These are phyloP conservation scores for Leccinum pallidistipes DNA, from an alignment of 1,284 basidiomycete species.

Conservation along the genomic window DNA sequence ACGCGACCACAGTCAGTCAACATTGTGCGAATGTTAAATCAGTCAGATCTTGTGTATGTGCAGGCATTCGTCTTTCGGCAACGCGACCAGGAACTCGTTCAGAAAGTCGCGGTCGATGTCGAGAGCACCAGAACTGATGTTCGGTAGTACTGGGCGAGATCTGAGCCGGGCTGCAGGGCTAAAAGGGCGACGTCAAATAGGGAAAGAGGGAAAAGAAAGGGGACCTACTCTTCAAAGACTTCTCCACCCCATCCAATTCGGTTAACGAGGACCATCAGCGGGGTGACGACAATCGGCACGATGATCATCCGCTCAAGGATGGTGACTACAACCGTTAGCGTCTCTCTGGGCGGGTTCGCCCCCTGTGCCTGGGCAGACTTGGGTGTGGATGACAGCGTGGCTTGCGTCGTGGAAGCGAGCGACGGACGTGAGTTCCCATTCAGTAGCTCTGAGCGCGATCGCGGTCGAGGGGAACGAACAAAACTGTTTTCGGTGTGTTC, in stretches of 20 bases:
- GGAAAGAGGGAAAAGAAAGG: neutral
- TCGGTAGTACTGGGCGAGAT: slow-evolving; percentile 33
- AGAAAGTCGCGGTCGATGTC: slow-evolving; percentile 51
- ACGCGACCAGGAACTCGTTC: slow-evolving; percentile 26
- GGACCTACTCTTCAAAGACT: slow-evolving; percentile 72
- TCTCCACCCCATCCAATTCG: slow-evolving; percentile 36
- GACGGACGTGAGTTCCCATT: neutral
- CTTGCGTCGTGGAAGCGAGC: neutral
- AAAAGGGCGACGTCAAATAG: slow-evolving; percentile 7
- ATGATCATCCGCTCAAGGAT: slow-evolving; percentile 84
- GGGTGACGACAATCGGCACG: slow-evolving; percentile 77
- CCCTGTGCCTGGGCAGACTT: neutral
- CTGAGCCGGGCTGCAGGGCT: slow-evolving; percentile 51
- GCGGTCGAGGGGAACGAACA: neutral
- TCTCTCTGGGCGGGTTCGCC: slow-evolving; percentile 57
- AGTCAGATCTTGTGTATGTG: slow-evolving; percentile 44
- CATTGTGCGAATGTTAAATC: neutral
- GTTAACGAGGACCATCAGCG: slow-evolving; percentile 66
- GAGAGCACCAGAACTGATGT: slow-evolving; percentile 48
- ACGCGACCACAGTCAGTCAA: neutral
- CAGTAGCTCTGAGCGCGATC: neutral
- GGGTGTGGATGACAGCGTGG: neutral
- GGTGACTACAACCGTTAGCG: slow-evolving; percentile 78
- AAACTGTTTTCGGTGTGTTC: neutral
- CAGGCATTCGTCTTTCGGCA: slow-evolving; percentile 43